phyloP scores from a whole-genome alignment of 176 grass and related monocot genomes.

The Triticum monococcum region DNA sequence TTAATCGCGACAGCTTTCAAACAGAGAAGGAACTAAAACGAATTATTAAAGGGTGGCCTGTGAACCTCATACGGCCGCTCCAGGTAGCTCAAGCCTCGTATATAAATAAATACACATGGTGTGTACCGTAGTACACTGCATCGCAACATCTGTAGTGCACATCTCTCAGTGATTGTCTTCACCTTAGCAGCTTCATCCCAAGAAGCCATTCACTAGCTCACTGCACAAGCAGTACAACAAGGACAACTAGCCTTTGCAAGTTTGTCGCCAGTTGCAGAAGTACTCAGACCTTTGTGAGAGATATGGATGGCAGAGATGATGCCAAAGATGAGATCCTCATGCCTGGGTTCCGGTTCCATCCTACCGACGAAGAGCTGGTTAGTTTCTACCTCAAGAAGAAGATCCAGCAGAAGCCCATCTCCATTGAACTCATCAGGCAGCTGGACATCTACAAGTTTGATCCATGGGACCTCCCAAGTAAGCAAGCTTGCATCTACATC shows the following conservation, averaged over 20 bases:
- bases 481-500: constrained; percentile 30
- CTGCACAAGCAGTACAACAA: not conserved
- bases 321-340: constrained; percentile 57
- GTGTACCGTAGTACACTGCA: constrained; percentile 26
- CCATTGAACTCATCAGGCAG: constrained; percentile 70
- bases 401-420: constrained; percentile 62
- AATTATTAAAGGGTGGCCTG: constrained; percentile 26
- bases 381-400: constrained; percentile 79
- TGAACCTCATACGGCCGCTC: not conserved
- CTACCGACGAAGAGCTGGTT: constrained; percentile 74
- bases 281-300: not conserved
- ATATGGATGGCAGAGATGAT: constrained; percentile 51
- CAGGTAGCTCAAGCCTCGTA: not conserved
- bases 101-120: constrained; percentile 40
- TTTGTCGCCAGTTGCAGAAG: no score
- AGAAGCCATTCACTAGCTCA: constrained; percentile 22
- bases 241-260: no score
- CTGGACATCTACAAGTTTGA: constrained; percentile 76
- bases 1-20: constrained; percentile 20
- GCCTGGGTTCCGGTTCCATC: constrained; percentile 72
- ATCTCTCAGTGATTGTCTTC: constrained; percentile 27
- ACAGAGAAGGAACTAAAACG: constrained; percentile 32
- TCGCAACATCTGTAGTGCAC: not conserved
- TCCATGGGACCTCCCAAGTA: constrained; percentile 91
- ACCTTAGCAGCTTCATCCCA: constrained; percentile 30